Base-by-base conservation (phyloP, 495 filamentous ascomycete species). In the Lepraria neglecta region DNA sequence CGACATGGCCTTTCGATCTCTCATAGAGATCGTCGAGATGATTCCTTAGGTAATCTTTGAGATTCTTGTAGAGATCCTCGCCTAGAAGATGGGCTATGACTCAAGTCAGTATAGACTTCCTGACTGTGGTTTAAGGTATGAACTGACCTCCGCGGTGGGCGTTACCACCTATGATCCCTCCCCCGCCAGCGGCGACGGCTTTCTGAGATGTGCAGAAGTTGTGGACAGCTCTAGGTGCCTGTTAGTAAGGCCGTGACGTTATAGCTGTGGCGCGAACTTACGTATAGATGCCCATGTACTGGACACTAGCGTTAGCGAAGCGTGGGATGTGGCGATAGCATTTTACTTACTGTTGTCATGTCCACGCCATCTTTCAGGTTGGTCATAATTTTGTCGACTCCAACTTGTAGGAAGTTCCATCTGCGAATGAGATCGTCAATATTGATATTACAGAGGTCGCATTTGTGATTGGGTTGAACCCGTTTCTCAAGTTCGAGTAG, bases 171-270 rank as follows among this genome's bases (percentile, higher is more conserved):
- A 73, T 79, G 69, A 76, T 73, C 64, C 72, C 70, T 28, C 63
- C 63, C n/a, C 12, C 10, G 30, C 66, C 72, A 3, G 69, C 68
- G 65, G 68, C 72, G 51, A 91, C 85, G 3, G 90, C 91, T 73
- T 97, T 97, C 71, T 96, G 95, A 33, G 95, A 96, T 58, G 95
- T 97, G 75, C 94, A 99, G 71, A 99, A 99, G 77, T 99, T 96
- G 73, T 99, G 95, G 31, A 99, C 92, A 58, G 92, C 91, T 30
- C 89, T 94, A 65, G 38, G 51, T 38, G 58, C 19, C 19, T n/a
- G 44, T 63, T 27, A 69, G 70, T 72, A 43, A 71, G 68, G 61
- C n/a, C 11, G 3, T 56, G 42, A 33, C 44, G 28, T 15, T 44
- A 46, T 48, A 58, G 52, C 58, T n/a, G 65, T 62, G 28, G 48